Evolutionary conservation across 139 green algal species (phyloP).

Genomic region (Picochlorum sp.): DNA sequence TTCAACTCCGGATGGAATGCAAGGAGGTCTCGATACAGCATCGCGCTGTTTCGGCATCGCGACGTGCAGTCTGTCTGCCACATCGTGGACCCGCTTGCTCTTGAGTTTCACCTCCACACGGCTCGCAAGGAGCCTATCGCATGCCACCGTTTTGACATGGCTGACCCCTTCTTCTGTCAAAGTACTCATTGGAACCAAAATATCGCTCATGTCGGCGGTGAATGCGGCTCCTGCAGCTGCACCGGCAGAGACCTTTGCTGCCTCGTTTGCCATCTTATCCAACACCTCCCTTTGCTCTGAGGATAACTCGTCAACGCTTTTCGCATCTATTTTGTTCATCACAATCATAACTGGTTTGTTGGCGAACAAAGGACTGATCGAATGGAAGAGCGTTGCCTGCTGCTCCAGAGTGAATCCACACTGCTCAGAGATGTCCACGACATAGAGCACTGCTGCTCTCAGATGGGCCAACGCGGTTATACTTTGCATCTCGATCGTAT

Average conservation of each 20-base stretch:
- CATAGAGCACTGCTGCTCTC: slow-evolving; percentile 90
- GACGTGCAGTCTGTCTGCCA: slow-evolving; percentile 92
- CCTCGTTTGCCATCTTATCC: slow-evolving; percentile 72
- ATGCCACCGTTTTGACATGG: slow-evolving; percentile 79
- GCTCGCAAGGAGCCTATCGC: slow-evolving; percentile 81
- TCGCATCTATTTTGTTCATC: slow-evolving; percentile 83
- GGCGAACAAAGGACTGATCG: slow-evolving; percentile 95
- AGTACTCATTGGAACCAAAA: slow-evolving; percentile 80
- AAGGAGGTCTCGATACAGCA: slow-evolving; percentile 50
- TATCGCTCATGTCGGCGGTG: slow-evolving; percentile 27
- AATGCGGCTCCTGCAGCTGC: not conserved
- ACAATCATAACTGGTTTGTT: slow-evolving; percentile 98
- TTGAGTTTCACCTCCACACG: slow-evolving; percentile 90
- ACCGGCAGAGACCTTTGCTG: slow-evolving; percentile 28
- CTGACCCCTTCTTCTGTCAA: slow-evolving; percentile 86
- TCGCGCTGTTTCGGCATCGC: slow-evolving; percentile 67
- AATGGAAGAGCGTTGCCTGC: slow-evolving; percentile 94
- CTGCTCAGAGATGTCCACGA: slow-evolving; percentile 90
- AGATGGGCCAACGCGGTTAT: slow-evolving; percentile 98
- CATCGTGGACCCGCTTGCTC: slow-evolving; percentile 74
- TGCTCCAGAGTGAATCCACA: slow-evolving; percentile 91
- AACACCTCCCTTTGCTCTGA: slow-evolving; percentile 59
- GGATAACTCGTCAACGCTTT: slow-evolving; percentile 24
- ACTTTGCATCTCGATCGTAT: slow-evolving; percentile 98
- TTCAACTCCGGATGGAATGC: slow-evolving; percentile 68